A percentile compares a stretch with the other conserved stretches of the same genome.
Evolutionary conservation across 768 basidiomycete species (phyloP).

Genomic region (Agrocybe pediades): DNA sequence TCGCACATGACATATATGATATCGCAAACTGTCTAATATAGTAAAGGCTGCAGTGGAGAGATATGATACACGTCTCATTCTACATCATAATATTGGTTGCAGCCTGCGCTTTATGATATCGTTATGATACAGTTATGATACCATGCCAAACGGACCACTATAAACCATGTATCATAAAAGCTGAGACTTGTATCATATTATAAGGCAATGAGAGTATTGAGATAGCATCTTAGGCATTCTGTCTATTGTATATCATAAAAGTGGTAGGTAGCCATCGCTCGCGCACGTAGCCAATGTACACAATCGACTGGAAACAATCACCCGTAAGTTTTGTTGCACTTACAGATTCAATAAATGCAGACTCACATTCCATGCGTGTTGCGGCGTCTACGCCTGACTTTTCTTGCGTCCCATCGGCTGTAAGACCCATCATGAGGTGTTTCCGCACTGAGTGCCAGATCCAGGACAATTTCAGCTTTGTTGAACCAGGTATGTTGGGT

Average conservation of each 20-base stretch:
- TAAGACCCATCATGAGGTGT: not conserved
- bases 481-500: not conserved
- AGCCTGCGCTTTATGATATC: too few relatives aligned
- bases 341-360: not conserved
- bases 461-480: not conserved
- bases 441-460: not conserved
- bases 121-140: too few relatives aligned
- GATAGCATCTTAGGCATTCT: too few relatives aligned
- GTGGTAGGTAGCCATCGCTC: not conserved
- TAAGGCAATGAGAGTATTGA: too few relatives aligned
- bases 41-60: too few relatives aligned
- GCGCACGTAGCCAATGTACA: not conserved
- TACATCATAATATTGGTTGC: too few relatives aligned
- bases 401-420: not conserved
- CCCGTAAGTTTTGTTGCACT: not conserved
- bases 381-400: not conserved
- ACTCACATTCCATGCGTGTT: conserved; percentile 2
- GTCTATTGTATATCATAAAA: conserved; percentile 12
- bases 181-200: too few relatives aligned
- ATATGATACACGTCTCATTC: too few relatives aligned
- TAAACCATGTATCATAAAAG: too few relatives aligned
- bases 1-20: too few relatives aligned
- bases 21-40: too few relatives aligned
- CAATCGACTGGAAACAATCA: not conserved
- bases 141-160: too few relatives aligned